Percentiles rank a stretch among this genome's conserved stretches.
phyloP scores from a whole-genome alignment of 1,284 basidiomycete species.

The Wallemia ichthyophaga region DNA sequence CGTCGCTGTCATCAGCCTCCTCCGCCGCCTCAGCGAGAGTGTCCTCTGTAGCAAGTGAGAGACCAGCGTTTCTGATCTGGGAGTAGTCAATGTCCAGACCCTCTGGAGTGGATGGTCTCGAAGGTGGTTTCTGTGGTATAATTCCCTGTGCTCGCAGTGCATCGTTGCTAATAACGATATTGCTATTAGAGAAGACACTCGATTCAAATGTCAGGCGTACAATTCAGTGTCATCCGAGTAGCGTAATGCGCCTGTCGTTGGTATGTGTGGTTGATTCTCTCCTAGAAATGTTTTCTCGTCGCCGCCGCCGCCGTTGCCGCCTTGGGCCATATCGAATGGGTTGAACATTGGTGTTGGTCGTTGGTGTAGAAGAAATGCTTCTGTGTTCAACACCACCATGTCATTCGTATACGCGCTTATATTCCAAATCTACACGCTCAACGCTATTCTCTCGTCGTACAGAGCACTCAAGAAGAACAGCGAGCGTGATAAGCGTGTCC shows the following conservation, averaged over 20 bases:
- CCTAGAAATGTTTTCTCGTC: neutral
- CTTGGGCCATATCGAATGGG: neutral
- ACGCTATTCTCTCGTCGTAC: neutral
- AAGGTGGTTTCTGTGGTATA: slow-evolving; percentile 36
- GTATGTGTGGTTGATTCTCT: neutral
- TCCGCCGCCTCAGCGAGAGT: slow-evolving; percentile 34
- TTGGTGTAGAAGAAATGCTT: neutral
- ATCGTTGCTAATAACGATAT: slow-evolving; percentile 57
- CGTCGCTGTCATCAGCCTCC: slow-evolving; percentile 39
- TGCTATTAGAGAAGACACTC: slow-evolving; percentile 1
- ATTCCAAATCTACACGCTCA: neutral
- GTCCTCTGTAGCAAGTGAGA: slow-evolving; percentile 27
- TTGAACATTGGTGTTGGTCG: neutral
- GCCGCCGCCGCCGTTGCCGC: neutral
- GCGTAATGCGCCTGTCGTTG: slow-evolving; percentile 3
- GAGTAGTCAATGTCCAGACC: slow-evolving; percentile 14
- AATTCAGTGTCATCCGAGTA: slow-evolving; percentile 6
- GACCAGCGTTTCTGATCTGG: slow-evolving; percentile 18
- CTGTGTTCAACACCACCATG: neutral
- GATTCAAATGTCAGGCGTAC: slow-evolving; percentile 1
- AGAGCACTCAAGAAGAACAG: neutral
- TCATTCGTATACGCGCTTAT: neutral
- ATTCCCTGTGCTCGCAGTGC: slow-evolving; percentile 72
- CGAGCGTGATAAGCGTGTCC: neutral
- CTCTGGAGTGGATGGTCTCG: slow-evolving; percentile 35